Evolutionary conservation across 2,329 filamentous ascomycete genomes (phyloP).

Genomic region (Dactylellina parvicollis): DNA sequence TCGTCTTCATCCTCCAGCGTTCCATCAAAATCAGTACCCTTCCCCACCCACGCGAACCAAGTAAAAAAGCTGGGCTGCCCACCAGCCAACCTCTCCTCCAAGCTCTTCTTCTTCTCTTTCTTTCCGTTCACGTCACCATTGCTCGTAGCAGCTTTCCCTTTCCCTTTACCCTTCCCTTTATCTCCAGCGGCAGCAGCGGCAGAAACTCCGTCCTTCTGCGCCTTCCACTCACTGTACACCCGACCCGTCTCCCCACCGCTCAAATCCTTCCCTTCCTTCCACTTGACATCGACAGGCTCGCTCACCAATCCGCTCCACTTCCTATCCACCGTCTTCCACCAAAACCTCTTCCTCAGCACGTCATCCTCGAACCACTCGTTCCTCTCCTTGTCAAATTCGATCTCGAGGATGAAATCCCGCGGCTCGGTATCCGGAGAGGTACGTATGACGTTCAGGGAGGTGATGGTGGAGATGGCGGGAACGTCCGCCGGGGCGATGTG

Average conservation of each 20-base stretch:
- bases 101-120: conserved; percentile 66
- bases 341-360: conserved; percentile 89
- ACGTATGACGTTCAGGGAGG: conserved; percentile 71
- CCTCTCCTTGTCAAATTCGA: conserved; percentile 75
- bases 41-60: conserved; percentile 58
- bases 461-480: conserved; percentile 74
- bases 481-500: conserved; percentile 85
- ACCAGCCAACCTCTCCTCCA: conserved; percentile 67
- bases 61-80: conserved; percentile 57
- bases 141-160: conserved; percentile 59
- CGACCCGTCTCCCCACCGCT: conserved; percentile 81
- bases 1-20: conserved; percentile 66
- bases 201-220: conserved; percentile 66
- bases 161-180: conserved; percentile 61
- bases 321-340: conserved; percentile 76
- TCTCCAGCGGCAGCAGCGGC: conserved; percentile 57
- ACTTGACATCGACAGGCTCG: conserved; percentile 86
- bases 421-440: conserved; percentile 71
- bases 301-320: conserved; percentile 79
- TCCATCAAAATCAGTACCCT: conserved; percentile 60
- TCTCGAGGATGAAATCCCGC: conserved; percentile 75
- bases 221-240: conserved; percentile 75
- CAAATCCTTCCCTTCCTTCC: conserved; percentile 86
- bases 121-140: conserved; percentile 62
- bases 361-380: conserved; percentile 85